Conservation (phyloP, 345 rosid genomes). For the Salix koriyanagi region DNA sequence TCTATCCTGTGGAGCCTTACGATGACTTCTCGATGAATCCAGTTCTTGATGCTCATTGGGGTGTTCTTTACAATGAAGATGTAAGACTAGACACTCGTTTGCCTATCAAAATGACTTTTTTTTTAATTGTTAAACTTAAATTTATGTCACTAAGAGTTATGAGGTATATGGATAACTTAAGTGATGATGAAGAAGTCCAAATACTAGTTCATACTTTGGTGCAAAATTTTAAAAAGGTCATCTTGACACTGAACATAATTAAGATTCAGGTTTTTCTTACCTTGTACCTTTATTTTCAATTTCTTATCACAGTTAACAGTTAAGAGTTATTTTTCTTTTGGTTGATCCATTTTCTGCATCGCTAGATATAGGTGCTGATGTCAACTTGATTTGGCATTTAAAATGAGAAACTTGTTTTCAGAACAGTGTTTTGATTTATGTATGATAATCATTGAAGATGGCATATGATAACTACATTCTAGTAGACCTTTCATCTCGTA, state of each 20-base stretch:
- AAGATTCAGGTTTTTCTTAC: not conserved
- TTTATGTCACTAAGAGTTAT: not conserved
- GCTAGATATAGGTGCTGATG: not conserved
- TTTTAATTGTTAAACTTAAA: not conserved
- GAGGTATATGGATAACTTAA: not conserved
- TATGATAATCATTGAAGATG: not conserved
- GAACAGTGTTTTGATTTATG: not conserved
- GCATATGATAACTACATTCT: not conserved
- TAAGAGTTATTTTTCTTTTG: not conserved
- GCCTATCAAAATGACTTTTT: not conserved
- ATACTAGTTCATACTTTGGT: not conserved
- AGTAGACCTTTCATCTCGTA: not conserved
- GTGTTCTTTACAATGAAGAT: conserved; percentile 75
- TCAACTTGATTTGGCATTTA: not conserved
- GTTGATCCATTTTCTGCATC: not conserved
- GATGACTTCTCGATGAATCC: conserved; percentile 38
- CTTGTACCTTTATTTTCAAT: not conserved
- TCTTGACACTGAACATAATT: not conserved
- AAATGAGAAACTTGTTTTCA: not conserved
- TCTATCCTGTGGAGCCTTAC: conserved; percentile 82
- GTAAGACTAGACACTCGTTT: conserved; percentile 38
- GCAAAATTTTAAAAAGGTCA: not conserved
- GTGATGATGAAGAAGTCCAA: not conserved
- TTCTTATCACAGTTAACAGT: not conserved
- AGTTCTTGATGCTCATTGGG: conserved; percentile 95